Evolutionary conservation across 208 protist species (phyloP).

Genomic region (Crithidia fasciculata): DNA sequence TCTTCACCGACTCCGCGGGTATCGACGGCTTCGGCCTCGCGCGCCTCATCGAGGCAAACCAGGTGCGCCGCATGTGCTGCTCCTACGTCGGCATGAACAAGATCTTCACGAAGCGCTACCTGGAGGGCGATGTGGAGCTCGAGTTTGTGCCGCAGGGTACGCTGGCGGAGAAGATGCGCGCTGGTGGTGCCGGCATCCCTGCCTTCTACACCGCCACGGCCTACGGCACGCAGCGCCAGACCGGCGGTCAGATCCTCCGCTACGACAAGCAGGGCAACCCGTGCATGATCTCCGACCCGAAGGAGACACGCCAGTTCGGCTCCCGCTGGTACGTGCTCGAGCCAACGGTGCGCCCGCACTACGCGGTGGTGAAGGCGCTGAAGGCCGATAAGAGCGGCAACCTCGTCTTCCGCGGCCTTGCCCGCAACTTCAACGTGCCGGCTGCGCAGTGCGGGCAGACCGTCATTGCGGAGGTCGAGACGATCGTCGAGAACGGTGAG

Average conservation of each 20-base stretch:
- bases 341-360: constrained; percentile 91
- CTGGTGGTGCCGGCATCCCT: constrained; percentile 96
- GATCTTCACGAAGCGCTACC: constrained; percentile 94
- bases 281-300: constrained; percentile 61
- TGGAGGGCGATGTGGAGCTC: constrained; percentile 95
- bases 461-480: constrained; percentile 96
- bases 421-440: constrained; percentile 96
- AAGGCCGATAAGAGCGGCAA: constrained; percentile 93
- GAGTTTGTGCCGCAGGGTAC: constrained; percentile 97
- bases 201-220: constrained; percentile 97
- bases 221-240: constrained; percentile 93
- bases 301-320: constrained; percentile 92
- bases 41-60: constrained; percentile 91
- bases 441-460: constrained; percentile 89
- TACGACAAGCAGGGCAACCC: constrained; percentile 90
- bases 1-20: constrained; percentile 96
- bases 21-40: constrained; percentile 96
- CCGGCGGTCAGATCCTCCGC: constrained; percentile 93
- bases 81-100: constrained; percentile 97
- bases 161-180: constrained; percentile 94
- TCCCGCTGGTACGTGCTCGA: constrained; percentile 93
- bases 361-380: constrained; percentile 94
- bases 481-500: constrained; percentile 93
- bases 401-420: constrained; percentile 89
- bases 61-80: constrained; percentile 90